Conservation (phyloP, 1,284 basidiomycete genomes). For the Chalciporus sp. region DNA sequence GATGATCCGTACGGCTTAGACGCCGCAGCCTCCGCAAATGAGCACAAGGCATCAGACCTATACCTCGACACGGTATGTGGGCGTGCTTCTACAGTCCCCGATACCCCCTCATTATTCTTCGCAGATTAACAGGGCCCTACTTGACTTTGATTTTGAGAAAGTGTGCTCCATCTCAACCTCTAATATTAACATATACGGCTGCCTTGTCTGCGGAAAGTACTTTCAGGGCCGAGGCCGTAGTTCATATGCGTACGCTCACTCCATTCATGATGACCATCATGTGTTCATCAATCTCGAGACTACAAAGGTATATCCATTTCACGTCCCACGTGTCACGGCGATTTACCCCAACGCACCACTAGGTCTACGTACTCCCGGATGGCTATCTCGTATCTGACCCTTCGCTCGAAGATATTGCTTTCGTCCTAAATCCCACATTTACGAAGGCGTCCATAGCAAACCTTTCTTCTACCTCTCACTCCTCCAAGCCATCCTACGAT, state of each 20-base stretch:
- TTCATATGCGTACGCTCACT: constrained; percentile 95
- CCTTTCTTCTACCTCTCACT: constrained; percentile 60
- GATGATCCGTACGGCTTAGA: constrained; percentile 53
- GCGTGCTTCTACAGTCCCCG: constrained; percentile 15
- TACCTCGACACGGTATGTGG: constrained; percentile 90
- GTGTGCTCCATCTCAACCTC: constrained; percentile 95
- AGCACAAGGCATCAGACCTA: constrained; percentile 76
- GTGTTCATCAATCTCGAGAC: constrained; percentile 97
- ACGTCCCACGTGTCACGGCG: constrained; percentile 16
- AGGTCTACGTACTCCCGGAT: constrained; percentile 99
- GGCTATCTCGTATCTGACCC: constrained; percentile 95
- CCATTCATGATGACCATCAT: constrained; percentile 97
- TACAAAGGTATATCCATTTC: constrained; percentile 64
- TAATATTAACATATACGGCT: constrained; percentile 98
- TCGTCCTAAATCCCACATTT: constrained; percentile 88
- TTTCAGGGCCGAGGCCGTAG: constrained; percentile 95
- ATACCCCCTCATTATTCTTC: constrained; percentile 22
- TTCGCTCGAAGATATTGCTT: constrained; percentile 92
- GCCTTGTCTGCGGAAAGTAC: constrained; percentile 98
- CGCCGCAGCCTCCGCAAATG: constrained; percentile 39
- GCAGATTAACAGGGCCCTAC: constrained; percentile 83
- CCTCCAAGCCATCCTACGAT: constrained; percentile 83
- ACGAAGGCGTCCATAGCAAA: constrained; percentile 51
- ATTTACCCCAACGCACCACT: constrained; percentile 16
- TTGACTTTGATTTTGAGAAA: constrained; percentile 99